Base-by-base conservation (phyloP, 768 basidiomycete genomes). In the Lactarius tabidus region DNA sequence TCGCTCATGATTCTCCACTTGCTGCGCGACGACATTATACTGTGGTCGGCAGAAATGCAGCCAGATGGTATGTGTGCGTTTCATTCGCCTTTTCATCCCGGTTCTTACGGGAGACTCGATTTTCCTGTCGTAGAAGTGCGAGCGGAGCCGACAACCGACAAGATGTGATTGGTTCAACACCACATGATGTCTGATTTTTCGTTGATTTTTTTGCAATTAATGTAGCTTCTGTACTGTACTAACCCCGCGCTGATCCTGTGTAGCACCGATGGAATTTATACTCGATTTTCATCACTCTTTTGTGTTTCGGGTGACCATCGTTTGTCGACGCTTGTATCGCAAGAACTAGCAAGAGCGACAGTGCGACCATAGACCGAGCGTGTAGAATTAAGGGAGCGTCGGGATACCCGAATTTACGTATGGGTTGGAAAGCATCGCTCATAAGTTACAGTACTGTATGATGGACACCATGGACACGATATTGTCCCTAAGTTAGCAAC, bases 1-100 rank as follows among this genome's bases (percentile, higher is more conserved):
- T 90, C 93, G 60, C 81, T 94, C 76, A 85, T 91, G 76, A 93
- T 93, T 71, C 75, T 90, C 59, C 92, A 93, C 73, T 80, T 94
- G 57, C 78, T 95, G 73, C 82, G 87, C 71, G 92, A 95, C 74
- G 93, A 95, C 78, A 75, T 95, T 48, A 84, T 93, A 66, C 79
- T 95, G 62, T 95, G 93, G 92, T 88, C 88, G 43, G 84, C 81
- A 36, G 91, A 93, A 77, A 87, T 93, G 75, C 23, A 59, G n/a
- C 76, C 78, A 72, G 73, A 77, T 74, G 75, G 79, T 77, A 69
- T 67, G 62, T 64, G 3, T 29, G 20, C 14, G 23, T 6, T 23
- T 23, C 23, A 14, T 6, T 23, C 1, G 31, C 48, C 18, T 54
- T 17, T n/a, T 51, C 23, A 14, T 28, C 28, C 12, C 5, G 6